Evolutionary conservation across 768 basidiomycete species (phyloP).

Genomic region (Lentinula sp.): DNA sequence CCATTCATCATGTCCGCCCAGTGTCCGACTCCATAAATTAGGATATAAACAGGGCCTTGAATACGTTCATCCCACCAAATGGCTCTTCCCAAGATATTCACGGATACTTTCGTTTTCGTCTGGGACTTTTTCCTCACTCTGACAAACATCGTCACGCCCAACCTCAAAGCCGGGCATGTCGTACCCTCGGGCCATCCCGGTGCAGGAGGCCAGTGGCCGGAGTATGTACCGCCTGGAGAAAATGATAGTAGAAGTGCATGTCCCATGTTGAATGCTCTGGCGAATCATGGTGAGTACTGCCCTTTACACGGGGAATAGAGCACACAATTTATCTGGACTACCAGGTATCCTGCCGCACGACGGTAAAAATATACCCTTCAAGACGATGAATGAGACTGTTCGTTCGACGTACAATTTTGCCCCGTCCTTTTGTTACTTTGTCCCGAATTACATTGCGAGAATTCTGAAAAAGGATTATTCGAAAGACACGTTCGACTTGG

Average conservation of each 20-base stretch:
- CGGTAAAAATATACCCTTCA: slow-evolving; percentile 66
- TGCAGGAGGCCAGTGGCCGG: slow-evolving; percentile 61
- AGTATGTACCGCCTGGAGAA: slow-evolving; percentile 48
- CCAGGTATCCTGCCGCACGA: slow-evolving; percentile 60
- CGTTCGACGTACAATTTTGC: slow-evolving; percentile 64
- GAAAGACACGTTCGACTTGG: slow-evolving; percentile 57
- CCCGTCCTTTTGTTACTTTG: slow-evolving; percentile 60
- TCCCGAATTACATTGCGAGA: slow-evolving; percentile 53
- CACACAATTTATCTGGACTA: slow-evolving; percentile 14
- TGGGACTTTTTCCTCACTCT: slow-evolving; percentile 51
- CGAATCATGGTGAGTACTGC: slow-evolving; percentile 62
- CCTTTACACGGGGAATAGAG: slow-evolving; percentile 6
- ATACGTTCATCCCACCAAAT: slow-evolving; percentile 2
- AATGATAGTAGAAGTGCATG: slow-evolving; percentile 71
- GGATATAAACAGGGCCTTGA: neutral
- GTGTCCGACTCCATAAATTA: neutral
- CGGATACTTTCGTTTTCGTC: slow-evolving; percentile 26
- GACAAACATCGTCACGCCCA: slow-evolving; percentile 45
- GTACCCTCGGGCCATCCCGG: slow-evolving; percentile 51
- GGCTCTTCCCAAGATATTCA: slow-evolving; percentile 25
- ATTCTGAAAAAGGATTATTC: slow-evolving; percentile 51
- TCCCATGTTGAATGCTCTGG: slow-evolving; percentile 74
- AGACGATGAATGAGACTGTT: slow-evolving; percentile 34
- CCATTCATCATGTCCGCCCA: slow-evolving; percentile 1
- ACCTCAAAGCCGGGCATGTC: slow-evolving; percentile 45